Conservation (phyloP, 2,329 filamentous ascomycete species). For the Penicillium sp. region DNA sequence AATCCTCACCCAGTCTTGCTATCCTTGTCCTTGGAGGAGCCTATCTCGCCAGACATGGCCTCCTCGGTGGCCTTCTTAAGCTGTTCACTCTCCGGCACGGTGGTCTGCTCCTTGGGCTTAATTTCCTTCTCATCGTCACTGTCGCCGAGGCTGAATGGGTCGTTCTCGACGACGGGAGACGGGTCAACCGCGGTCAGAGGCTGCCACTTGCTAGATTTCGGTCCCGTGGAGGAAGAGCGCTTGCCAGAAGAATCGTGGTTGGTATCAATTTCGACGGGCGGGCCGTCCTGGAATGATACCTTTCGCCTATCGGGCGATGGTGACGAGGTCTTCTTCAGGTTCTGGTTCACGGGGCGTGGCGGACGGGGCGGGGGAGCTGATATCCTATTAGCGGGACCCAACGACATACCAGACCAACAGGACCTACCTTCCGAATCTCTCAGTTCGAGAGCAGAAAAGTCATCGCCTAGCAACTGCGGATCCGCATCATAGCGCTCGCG, state of each 20-base stretch:
- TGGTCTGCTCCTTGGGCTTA: constrained; percentile 60
- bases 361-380: constrained; percentile 52
- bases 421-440: constrained; percentile 55
- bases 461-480: constrained; percentile 80
- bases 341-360: constrained; percentile 67
- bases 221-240: constrained; percentile 48
- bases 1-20: constrained; percentile 18
- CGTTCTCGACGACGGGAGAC: constrained; percentile 79
- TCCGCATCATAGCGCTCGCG: constrained; percentile 93
- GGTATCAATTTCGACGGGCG: constrained; percentile 73
- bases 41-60: constrained; percentile 43
- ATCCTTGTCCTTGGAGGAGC: constrained; percentile 22
- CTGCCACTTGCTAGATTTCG: constrained; percentile 92
- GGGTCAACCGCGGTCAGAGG: constrained; percentile 82
- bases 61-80: constrained; percentile 60
- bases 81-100: constrained; percentile 52
- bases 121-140: constrained; percentile 85
- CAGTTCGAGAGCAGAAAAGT: constrained; percentile 68
- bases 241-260: constrained; percentile 36
- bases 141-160: constrained; percentile 93
- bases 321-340: constrained; percentile 70
- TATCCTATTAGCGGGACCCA: constrained; percentile 1
- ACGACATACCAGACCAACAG: background rate
- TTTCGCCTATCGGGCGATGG: constrained; percentile 51
- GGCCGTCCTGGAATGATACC: constrained; percentile 57